phyloP scores from a whole-genome alignment of 208 protist species.

The Lotmaria passim region DNA sequence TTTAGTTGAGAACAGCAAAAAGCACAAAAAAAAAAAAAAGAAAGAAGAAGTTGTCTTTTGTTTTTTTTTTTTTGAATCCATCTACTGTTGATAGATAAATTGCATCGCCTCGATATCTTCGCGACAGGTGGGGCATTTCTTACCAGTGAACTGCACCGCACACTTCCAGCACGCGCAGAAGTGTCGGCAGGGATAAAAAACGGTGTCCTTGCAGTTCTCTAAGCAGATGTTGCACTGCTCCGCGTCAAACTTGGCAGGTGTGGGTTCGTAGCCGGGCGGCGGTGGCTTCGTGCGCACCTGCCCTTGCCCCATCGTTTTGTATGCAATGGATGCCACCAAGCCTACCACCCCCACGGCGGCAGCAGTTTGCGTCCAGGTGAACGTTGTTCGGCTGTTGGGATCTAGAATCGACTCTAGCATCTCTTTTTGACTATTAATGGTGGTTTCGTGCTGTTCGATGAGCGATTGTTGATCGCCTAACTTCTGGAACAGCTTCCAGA shows the following conservation, averaged over 20 bases:
- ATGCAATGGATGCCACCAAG: constrained; percentile 32
- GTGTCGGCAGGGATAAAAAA: constrained; percentile 77
- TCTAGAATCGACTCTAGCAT: constrained; percentile 52
- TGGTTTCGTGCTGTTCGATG: constrained; percentile 64
- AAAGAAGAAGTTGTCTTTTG: neutral
- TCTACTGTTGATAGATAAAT: constrained; percentile 61
- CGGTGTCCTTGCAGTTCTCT: constrained; percentile 61
- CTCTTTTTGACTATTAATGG: constrained; percentile 64
- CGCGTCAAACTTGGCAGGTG: constrained; percentile 42
- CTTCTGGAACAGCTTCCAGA: constrained; percentile 62
- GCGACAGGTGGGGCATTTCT: constrained; percentile 59
- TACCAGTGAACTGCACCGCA: constrained; percentile 30
- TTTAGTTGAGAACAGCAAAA: no score
- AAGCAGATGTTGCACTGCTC: constrained; percentile 81
- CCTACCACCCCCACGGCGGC: constrained; percentile 29
- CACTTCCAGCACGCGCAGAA: constrained; percentile 77
- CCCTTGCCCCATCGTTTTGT: constrained; percentile 26
- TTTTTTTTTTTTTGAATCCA: no score
- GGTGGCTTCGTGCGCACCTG: constrained; percentile 29
- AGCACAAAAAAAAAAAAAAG: no score
- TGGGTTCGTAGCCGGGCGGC: constrained; percentile 59
- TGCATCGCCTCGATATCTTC: constrained; percentile 44
- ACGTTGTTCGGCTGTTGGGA: neutral
- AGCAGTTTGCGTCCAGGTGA: constrained; percentile 17
- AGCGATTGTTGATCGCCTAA: constrained; percentile 59